Conservation (phyloP, 352 stramenopile species). For the Aphanomyces invadans region DNA sequence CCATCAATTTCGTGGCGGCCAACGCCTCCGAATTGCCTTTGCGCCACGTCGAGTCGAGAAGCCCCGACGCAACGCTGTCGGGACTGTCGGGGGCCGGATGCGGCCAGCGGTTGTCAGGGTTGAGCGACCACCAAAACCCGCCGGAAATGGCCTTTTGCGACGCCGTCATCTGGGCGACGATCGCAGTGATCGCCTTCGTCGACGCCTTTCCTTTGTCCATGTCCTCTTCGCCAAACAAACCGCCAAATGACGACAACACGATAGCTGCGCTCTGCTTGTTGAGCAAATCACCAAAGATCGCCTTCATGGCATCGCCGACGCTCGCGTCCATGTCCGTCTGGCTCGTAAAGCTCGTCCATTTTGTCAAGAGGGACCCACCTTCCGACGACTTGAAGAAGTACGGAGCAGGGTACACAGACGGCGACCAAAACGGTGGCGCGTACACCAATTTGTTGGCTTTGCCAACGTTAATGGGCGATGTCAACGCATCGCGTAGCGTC, state of each 20-base stretch:
- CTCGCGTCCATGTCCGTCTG: conserved; percentile 43
- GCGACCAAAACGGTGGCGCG: conserved; percentile 67
- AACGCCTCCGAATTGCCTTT: conserved; percentile 61
- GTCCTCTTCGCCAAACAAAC: conserved; percentile 53
- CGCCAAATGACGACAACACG: conserved; percentile 77
- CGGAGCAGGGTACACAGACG: conserved; percentile 43
- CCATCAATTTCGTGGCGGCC: conserved; percentile 50
- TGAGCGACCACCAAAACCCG: conserved; percentile 75
- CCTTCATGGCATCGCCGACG: conserved; percentile 67
- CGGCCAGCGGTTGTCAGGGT: conserved; percentile 67
- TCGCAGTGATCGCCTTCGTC: conserved; percentile 52
- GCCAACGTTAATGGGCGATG: conserved; percentile 45
- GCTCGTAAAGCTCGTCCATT: conserved; percentile 55
- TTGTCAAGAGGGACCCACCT: conserved; percentile 42
- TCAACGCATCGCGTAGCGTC: conserved; percentile 45
- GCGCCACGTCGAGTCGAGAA: conserved; percentile 70
- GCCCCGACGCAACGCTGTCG: conserved; percentile 43
- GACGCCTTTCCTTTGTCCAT: conserved; percentile 52
- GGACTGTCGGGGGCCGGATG: conserved; percentile 61
- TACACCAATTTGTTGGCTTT: conserved; percentile 73
- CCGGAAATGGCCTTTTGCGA: conserved; percentile 46
- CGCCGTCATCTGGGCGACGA: conserved; percentile 56
- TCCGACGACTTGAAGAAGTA: conserved; percentile 63
- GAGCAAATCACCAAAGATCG: conserved; percentile 64
- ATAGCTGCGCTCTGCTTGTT: conserved; percentile 48